Conservation (phyloP, 176 grass and related monocot species). For the Avena sativa region DNA sequence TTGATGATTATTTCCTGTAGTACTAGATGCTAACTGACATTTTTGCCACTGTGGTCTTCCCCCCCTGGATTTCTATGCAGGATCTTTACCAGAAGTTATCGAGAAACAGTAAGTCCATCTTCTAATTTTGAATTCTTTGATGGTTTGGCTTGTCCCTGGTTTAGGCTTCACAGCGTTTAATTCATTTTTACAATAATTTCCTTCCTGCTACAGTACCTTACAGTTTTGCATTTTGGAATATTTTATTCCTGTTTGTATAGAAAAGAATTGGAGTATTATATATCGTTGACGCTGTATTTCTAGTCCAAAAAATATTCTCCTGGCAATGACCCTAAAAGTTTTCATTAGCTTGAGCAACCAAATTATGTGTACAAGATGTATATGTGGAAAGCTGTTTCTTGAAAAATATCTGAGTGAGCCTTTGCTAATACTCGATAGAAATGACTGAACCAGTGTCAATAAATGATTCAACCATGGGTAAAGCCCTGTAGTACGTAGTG, state of each 20-base stretch:
- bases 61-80: constrained; percentile 53
- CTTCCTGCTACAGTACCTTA: not conserved
- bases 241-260: constrained; percentile 4
- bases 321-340: constrained; percentile 6
- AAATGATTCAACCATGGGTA: constrained; percentile 34
- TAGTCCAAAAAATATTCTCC: constrained; percentile 6
- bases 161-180: not conserved
- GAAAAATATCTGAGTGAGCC: not conserved
- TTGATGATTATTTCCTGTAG: constrained; percentile 28
- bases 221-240: not conserved
- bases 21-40: constrained; percentile 36
- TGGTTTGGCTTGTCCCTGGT: constrained; percentile 10
- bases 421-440: constrained; percentile 30
- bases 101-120: constrained; percentile 66
- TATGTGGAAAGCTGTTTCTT: not conserved
- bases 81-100: constrained; percentile 79
- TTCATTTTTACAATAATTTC: constrained; percentile 1
- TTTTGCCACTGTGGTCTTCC: not conserved
- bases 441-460: constrained; percentile 5
- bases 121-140: constrained; percentile 32
- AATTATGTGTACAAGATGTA: constrained; percentile 3
- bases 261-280: not conserved
- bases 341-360: constrained; percentile 21
- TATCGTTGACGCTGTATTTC: too few species aligned
- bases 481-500: not conserved